Conservation (phyloP, 805 yeast species). For the Ogataea henricii region DNA sequence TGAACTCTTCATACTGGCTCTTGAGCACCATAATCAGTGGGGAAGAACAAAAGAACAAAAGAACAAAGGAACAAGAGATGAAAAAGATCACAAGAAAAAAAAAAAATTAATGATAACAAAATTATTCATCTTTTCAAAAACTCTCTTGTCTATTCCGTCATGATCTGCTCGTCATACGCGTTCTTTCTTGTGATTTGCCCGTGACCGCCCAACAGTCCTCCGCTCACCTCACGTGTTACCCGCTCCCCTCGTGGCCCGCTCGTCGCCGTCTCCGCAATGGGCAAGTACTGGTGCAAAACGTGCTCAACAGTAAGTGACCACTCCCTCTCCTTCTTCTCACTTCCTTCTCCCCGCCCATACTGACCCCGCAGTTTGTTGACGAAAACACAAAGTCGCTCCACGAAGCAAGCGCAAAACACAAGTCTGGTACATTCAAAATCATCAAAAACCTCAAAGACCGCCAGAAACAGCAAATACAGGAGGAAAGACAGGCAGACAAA, state of each 20-base stretch:
- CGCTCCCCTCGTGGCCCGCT: too few relatives aligned
- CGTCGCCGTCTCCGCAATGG: conserved; percentile 25
- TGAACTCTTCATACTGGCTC: conserved; percentile 4
- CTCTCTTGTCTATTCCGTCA: too few relatives aligned
- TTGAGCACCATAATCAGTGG: neutral
- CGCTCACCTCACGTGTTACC: too few relatives aligned
- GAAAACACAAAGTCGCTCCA: conserved; percentile 37
- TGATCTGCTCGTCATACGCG: too few relatives aligned
- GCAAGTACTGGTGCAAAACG: conserved; percentile 39
- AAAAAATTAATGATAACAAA: neutral
- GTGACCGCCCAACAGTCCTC: too few relatives aligned
- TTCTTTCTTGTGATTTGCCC: too few relatives aligned
- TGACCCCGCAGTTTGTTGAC: conserved; percentile 44
- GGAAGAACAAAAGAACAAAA: neutral
- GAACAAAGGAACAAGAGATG: neutral
- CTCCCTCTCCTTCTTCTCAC: neutral
- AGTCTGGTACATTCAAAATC: conserved; percentile 21
- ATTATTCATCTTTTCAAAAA: too few relatives aligned
- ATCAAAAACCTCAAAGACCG: conserved; percentile 30
- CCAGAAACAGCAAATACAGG: conserved; percentile 23
- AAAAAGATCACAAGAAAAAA: neutral
- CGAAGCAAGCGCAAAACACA: conserved; percentile 38
- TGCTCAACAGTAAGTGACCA: conserved; percentile 37
- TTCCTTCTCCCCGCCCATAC: too few relatives aligned
- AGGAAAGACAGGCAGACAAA: conserved; percentile 18